A percentile compares a stretch with the other conserved stretches of the same genome.
Conservation (phyloP, 23 red algal genomes). For the Gracilaria gracilis region DNA sequence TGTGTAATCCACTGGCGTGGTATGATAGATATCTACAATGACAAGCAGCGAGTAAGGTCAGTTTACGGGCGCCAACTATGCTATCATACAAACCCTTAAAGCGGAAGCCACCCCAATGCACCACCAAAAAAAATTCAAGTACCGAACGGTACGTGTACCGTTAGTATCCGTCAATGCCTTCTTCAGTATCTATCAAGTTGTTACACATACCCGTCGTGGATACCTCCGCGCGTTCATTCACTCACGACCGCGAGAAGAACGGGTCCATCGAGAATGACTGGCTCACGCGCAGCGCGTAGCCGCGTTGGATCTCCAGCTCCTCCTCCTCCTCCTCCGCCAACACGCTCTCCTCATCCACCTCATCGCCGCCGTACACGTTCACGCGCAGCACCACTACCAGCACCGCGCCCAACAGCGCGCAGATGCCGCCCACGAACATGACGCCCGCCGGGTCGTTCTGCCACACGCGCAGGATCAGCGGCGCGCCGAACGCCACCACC, state of each 20-base stretch:
- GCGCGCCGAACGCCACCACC: conserved; percentile 69
- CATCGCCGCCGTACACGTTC: conserved; percentile 58
- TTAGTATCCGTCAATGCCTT: too few species aligned
- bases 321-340: conserved; percentile 26
- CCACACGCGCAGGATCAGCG: conserved; percentile 60
- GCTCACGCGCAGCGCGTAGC: conserved; percentile 28
- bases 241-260: background rate
- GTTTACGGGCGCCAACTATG: too few species aligned
- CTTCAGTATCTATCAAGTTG: too few species aligned
- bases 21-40: too few species aligned
- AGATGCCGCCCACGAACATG: conserved; percentile 84
- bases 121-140: too few species aligned
- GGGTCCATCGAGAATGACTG: conserved; percentile 29
- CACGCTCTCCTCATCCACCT: conserved; percentile 23
- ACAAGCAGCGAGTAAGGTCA: too few species aligned
- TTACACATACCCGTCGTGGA: too few species aligned
- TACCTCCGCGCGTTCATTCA: too few species aligned
- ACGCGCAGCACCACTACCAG: conserved; percentile 73
- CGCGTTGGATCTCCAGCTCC: conserved; percentile 10
- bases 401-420: conserved; percentile 66
- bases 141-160: too few species aligned
- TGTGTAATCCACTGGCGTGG: too few species aligned
- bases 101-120: too few species aligned
- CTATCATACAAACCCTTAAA: too few species aligned
- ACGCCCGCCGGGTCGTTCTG: conserved; percentile 75